These are phyloP conservation scores for Falciphora oryzae DNA, from an alignment of 2,329 filamentous ascomycete species.

Conservation along the genomic window DNA sequence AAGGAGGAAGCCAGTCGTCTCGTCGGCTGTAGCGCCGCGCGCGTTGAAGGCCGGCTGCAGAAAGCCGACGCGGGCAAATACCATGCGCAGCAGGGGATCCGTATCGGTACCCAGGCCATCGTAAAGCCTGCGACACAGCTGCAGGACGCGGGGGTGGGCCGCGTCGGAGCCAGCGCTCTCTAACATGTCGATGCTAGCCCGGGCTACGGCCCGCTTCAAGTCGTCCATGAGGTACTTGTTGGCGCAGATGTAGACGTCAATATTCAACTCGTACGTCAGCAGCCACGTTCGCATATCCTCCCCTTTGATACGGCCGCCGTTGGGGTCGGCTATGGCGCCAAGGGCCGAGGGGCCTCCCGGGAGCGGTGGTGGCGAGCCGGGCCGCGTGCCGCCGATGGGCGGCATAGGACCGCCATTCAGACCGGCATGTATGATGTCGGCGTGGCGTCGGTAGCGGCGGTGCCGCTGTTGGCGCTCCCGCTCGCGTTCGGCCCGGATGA, in stretches of 20 bases:
- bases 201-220: conserved; percentile 36
- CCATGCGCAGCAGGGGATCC: conserved; percentile 40
- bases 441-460: conserved; percentile 12
- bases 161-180: conserved; percentile 37
- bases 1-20: conserved; percentile 36
- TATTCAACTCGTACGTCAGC: conserved; percentile 38
- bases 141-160: conserved; percentile 36
- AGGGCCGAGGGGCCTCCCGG: background rate
- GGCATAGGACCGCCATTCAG: background rate
- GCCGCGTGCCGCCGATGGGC: no score
- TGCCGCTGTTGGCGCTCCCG: conserved; percentile 2
- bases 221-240: conserved; percentile 41
- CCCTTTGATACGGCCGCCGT: conserved; percentile 31
- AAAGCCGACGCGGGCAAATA: conserved; percentile 43
- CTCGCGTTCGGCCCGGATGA: conserved; percentile 16
- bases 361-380: background rate
- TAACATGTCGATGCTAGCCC: conserved; percentile 39
- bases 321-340: conserved; percentile 11
- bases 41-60: conserved; percentile 40
- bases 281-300: conserved; percentile 44
- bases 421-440: background rate
- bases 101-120: conserved; percentile 33
- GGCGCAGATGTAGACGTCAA: conserved; percentile 45
- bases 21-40: conserved; percentile 25
- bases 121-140: conserved; percentile 37